Conservation (phyloP, 257 asterid species). For the Eucommia ulmoides region DNA sequence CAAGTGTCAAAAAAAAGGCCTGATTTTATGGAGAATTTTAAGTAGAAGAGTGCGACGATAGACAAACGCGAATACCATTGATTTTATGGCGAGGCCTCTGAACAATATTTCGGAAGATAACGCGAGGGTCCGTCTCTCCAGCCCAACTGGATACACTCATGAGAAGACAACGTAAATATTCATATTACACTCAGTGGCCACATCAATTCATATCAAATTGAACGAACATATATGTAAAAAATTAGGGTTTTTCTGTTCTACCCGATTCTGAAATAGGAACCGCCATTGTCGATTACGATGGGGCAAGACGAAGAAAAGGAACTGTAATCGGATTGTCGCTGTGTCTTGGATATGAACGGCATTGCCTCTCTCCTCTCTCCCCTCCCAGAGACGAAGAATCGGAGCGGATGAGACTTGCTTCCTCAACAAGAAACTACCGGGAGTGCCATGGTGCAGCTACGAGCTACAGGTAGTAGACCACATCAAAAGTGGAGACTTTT, state of each 20-base stretch:
- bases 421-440: too few relatives aligned
- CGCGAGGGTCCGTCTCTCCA: constrained; percentile 89
- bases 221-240: too few relatives aligned
- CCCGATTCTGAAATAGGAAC: constrained; percentile 95
- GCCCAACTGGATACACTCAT: constrained; percentile 93
- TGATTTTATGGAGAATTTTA: too few relatives aligned
- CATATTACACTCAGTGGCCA: background rate
- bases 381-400: too few relatives aligned
- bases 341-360: constrained; percentile 78
- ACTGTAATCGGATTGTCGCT: constrained; percentile 71
- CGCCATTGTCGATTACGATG: constrained; percentile 95
- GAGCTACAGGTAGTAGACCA: too few relatives aligned
- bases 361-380: too few relatives aligned
- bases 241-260: too few relatives aligned
- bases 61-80: constrained; percentile 36
- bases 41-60: too few relatives aligned
- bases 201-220: background rate
- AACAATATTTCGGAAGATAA: constrained; percentile 83
- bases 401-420: too few relatives aligned
- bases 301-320: constrained; percentile 54
- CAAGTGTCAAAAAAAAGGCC: too few relatives aligned
- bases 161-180: background rate
- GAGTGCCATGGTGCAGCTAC: too few relatives aligned
- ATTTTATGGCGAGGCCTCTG: constrained; percentile 98
- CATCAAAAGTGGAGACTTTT: too few relatives aligned